A percentile compares a stretch with the other conserved stretches of the same genome.
Conservation (phyloP, 1,139 yeast species). For the Groenewaldozyma auringiensis region DNA sequence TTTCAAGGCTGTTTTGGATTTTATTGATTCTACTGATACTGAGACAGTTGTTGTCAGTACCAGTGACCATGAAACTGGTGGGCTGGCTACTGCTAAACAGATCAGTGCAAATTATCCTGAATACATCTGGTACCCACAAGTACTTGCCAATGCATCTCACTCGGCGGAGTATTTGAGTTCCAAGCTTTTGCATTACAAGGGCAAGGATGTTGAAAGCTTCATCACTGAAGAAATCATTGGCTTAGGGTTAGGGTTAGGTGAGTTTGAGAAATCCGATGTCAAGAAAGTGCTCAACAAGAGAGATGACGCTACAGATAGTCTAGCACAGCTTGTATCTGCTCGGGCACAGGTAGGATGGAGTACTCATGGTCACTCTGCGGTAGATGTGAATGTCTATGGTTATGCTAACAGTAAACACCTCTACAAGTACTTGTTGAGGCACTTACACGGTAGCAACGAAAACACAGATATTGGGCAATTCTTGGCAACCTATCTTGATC, state of each 20-base stretch:
- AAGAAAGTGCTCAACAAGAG: slow-evolving; percentile 26
- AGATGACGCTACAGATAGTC: slow-evolving; percentile 34
- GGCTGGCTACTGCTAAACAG: slow-evolving; percentile 71
- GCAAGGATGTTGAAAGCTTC: slow-evolving; percentile 36
- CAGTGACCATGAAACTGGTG: slow-evolving; percentile 91
- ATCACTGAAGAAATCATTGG: slow-evolving; percentile 45
- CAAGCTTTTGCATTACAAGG: slow-evolving; percentile 32
- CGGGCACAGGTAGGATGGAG: slow-evolving; percentile 83
- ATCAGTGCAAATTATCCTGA: slow-evolving; percentile 51
- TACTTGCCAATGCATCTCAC: slow-evolving; percentile 53
- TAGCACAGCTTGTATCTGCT: slow-evolving; percentile 54
- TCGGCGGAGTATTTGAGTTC: slow-evolving; percentile 60
- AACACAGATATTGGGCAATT: slow-evolving; percentile 74
- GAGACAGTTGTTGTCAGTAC: slow-evolving; percentile 73
- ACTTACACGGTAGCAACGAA: slow-evolving; percentile 71
- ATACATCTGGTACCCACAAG: slow-evolving; percentile 73
- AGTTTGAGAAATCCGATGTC: slow-evolving; percentile 43
- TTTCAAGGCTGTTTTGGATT: slow-evolving; percentile 58
- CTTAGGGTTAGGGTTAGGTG: slow-evolving; percentile 52
- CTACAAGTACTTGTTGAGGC: slow-evolving; percentile 30
- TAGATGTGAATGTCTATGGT: slow-evolving; percentile 79
- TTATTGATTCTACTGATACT: slow-evolving; percentile 46
- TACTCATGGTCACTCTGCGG: slow-evolving; percentile 85
- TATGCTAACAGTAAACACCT: slow-evolving; percentile 48
- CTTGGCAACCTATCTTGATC: slow-evolving; percentile 52